Conservation (phyloP, 2,329 filamentous ascomycete genomes). For the Huntiella omanensis region DNA sequence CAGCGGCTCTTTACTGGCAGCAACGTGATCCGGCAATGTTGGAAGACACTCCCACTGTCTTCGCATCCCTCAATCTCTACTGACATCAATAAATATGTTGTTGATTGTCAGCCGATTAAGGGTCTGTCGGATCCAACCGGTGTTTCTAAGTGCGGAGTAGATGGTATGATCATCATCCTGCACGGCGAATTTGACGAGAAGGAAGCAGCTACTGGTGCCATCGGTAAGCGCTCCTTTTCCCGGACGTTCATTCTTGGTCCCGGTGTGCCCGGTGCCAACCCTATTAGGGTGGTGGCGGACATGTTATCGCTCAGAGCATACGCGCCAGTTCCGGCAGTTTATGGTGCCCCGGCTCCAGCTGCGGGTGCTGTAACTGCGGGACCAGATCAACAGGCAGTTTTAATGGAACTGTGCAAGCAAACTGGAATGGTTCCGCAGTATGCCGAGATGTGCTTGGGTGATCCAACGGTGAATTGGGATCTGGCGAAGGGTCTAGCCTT, state of each 20-base stretch:
- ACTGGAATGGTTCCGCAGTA: slow-evolving; percentile 68
- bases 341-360: slow-evolving; percentile 10
- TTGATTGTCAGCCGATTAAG: slow-evolving; percentile 61
- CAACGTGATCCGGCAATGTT: slow-evolving; percentile 45
- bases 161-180: slow-evolving; percentile 59
- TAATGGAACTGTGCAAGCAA: slow-evolving; percentile 55
- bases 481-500: slow-evolving; percentile 54
- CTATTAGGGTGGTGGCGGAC: slow-evolving; percentile 61
- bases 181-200: slow-evolving; percentile 73
- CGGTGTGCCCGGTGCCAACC: slow-evolving; percentile 42
- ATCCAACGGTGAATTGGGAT: slow-evolving; percentile 51
- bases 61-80: slow-evolving; percentile 52
- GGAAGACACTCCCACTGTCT: slow-evolving; percentile 52
- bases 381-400: slow-evolving; percentile 46
- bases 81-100: slow-evolving; percentile 54
- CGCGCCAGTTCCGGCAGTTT: slow-evolving; percentile 27
- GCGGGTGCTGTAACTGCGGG: slow-evolving; percentile 18
- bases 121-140: slow-evolving; percentile 52
- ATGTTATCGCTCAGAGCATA: slow-evolving; percentile 56
- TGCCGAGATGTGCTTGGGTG: slow-evolving; percentile 60
- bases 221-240: slow-evolving; percentile 59
- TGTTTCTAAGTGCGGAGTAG: slow-evolving; percentile 45
- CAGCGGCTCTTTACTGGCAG: slow-evolving; percentile 47
- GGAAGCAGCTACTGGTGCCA: slow-evolving; percentile 33
- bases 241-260: slow-evolving; percentile 65